Base-by-base conservation (phyloP, 345 rosid species). In the Corchorus olitorius region DNA sequence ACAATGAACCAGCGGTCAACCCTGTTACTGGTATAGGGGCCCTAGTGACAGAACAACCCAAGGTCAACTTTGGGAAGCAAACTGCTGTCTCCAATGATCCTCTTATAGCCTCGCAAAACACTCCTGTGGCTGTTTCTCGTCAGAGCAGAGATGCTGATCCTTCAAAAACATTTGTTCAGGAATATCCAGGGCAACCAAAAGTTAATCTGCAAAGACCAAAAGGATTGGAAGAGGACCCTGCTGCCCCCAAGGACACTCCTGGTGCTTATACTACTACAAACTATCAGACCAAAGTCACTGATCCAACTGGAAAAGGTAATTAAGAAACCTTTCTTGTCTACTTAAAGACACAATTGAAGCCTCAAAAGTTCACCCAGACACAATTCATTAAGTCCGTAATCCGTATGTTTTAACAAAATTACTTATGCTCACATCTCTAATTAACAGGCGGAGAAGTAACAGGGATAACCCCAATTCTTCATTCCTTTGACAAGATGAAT, bases 171-270 rank as follows among this genome's bases (percentile, higher is more conserved):
- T 76, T 79, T 48, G 61, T 79, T 65, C 76, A 73, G 43, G 84
- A 77, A 5, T 49, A n/a, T 73, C 70, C 80, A 34, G 86, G 82
- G 58, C 84, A 70, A 68, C 81, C 78, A 6, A 83, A 80, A 72
- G 78, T 84, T 65, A 82, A 85, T 62, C 12, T 84, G 20, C 87
- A 77, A n/a, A 70, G 72, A 22, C 85, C 90, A 6, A 73, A 22
- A 59, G 80, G 84, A 39, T 72, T 87, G 83, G 87, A 86, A 75
- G 90, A 90, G 74, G 98, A 91, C 74, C 84, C 88, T 3, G 86
- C 75, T 56, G 89, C 84, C 56, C 93, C 87, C 0, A 80, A 85
- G 37, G 78, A 76, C 59, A 49, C 52, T 17, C 72, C 67, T 16
- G 79, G 50, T 39, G 65, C 76, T 74, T 49, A 49, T 33, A 50